Evolutionary conservation across 1,284 basidiomycete genomes (phyloP), one percentile per base, ranked within the genome.

Genomic region (Peniophora sp.): DNA sequence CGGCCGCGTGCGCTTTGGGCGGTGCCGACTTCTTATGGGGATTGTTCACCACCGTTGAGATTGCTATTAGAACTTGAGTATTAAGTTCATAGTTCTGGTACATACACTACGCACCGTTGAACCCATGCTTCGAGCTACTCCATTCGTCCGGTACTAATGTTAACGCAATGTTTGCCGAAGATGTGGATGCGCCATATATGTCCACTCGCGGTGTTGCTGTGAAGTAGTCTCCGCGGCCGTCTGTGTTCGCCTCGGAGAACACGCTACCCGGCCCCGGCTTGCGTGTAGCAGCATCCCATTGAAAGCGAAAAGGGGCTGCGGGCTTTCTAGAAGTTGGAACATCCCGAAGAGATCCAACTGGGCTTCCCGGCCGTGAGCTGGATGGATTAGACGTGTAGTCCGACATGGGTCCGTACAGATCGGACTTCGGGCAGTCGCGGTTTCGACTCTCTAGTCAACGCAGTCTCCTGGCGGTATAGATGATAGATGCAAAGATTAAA

Each of bases 1-100:
- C 72, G 0, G 83, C 68, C 9, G 90, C 85, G 59, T 92, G 89
- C 0, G 88, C 81, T 63, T 94, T 89, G 22, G 93, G 85, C 9
- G 92, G 91, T 32, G 88, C 88, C 47, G 88, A 85, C 47, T 75
- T 78, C 68, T 85, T 90, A 61, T 88, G 86, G 1, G 92, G 92
- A 61, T 88, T 92, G 60, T 92, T 92, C 51, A 95, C 77, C 10
- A 88, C 83, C 8, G 82, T 85, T 8, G 85, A 86, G 54, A 88
- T 84, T 22, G 85, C 85, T 79, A 37, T 42, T 24, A 23, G 17
- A 37, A 3, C 6, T 3, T 15, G 9, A 34, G 34, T 10, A 36
- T 36, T 36, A 10, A 36, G 34, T 14, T 9, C 34, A 41, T 41
- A 20, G n/a, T 41, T 20, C n/a, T 5, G n/a, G 37, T 20, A 41